Evolutionary conservation across 352 stramenopile species (phyloP), one percentile per base, ranked within the genome.

Genomic region (Pythium folliculosum): DNA sequence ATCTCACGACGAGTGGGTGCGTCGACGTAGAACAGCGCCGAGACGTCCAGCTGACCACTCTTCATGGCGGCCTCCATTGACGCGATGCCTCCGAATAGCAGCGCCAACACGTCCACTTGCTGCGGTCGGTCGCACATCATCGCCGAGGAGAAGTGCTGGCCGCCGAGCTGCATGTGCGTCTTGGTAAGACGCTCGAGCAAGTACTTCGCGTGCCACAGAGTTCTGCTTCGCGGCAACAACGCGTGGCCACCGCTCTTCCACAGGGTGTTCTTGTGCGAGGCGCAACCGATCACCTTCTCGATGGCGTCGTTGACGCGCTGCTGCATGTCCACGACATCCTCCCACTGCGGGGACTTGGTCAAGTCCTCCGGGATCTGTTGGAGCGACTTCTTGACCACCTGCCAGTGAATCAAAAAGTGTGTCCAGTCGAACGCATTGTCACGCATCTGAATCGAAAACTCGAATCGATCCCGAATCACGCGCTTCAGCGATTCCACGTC

Each of bases 211-310:
- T 88, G 85, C 86, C 86, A 94, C 12, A 94, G 69, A 1, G 87
- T 68, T 19, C 52, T 57, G 61, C 51, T 91, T 25, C 78, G 87
- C 47, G 84, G 86, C n/a, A 94, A 67, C 19, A 94, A 65, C 7
- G 82, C 81, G 51, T 98, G 91, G 1, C 92, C 92, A 56, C 94
- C 94, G 56, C 84, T 89, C 67, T 99, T 99, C 93, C 95, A 98
- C 16, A 99, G 73, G 21, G 89, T 82, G 63, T 97, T 83, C 60
- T 93, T 95, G 51, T 76, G 77, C 4, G 80, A 71, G 2, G 69
- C 59, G 27, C 84, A 89, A 3, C 88, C 88, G 21, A 96, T 91
- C 12, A 85, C 67, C 49, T 81, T 81, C 27, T 84, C 73, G 48
- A 96, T 93, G 25, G 79, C 86, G 17, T 81, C 77, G 52, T 92